Conservation (phyloP, 2,329 filamentous ascomycete species). For the Epichloe sylvatica region DNA sequence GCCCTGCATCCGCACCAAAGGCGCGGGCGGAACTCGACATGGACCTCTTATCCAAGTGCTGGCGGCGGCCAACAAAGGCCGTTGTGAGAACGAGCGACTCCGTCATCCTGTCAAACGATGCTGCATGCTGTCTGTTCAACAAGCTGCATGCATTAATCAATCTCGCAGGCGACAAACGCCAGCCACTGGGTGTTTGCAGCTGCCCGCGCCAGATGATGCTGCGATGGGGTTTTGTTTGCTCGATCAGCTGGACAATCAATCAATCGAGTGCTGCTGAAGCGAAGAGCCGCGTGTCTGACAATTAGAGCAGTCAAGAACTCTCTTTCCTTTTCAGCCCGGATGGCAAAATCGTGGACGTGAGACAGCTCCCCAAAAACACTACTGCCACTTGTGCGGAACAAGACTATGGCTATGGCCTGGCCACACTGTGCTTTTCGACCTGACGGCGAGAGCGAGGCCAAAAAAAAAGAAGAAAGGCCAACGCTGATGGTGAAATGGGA, state of each 20-base stretch:
- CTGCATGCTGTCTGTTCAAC: neutral
- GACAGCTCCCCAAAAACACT: neutral
- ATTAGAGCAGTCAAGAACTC: neutral
- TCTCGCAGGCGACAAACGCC: neutral
- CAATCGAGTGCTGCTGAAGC: neutral
- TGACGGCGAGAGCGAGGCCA: neutral
- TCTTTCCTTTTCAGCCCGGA: neutral
- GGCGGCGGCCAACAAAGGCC: constrained; percentile 4
- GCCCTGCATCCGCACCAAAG: neutral
- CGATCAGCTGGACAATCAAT: neutral
- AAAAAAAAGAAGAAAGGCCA: neutral
- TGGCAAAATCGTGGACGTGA: neutral
- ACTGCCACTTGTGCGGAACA: neutral
- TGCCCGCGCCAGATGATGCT: neutral
- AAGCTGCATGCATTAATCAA: neutral
- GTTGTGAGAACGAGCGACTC: constrained; percentile 16
- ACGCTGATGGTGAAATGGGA: neutral
- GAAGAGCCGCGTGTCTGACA: neutral
- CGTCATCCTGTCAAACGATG: constrained; percentile 11
- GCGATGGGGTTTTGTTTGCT: neutral
- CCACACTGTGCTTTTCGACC: too few species aligned
- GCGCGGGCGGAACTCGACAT: neutral
- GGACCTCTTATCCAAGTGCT: neutral
- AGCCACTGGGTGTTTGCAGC: neutral
- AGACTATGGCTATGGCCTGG: too few species aligned